Evolutionary conservation across 1,284 basidiomycete genomes (phyloP).

Genomic region (Rhodotorula mucilaginosa): DNA sequence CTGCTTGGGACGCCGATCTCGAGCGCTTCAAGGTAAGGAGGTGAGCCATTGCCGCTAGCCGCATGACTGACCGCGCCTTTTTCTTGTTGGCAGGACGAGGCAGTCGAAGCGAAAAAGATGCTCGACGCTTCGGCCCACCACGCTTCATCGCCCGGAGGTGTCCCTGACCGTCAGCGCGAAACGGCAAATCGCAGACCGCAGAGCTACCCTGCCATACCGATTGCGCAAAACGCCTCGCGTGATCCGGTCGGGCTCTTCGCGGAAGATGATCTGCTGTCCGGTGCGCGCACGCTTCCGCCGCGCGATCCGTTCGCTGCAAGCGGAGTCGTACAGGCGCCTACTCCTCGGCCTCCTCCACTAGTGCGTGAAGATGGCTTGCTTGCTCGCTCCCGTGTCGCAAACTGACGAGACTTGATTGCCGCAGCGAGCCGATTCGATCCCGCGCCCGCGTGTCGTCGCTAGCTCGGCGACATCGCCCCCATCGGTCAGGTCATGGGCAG

Average conservation of each 20-base stretch:
- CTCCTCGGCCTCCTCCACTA: not conserved
- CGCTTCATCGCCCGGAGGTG: no score
- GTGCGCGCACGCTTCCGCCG: not conserved
- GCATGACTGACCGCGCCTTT: not conserved
- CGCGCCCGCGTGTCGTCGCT: not conserved
- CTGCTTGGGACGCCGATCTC: conserved; percentile 6
- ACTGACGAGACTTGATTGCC: not conserved
- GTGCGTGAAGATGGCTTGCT: not conserved
- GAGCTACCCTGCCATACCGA: not conserved
- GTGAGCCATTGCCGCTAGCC: no score
- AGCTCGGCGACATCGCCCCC: not conserved
- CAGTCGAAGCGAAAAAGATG: not conserved
- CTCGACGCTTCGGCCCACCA: no score
- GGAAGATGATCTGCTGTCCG: not conserved
- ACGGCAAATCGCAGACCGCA: conserved; percentile 1
- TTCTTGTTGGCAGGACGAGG: not conserved
- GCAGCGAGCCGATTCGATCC: no score
- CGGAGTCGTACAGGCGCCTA: conserved; percentile 6
- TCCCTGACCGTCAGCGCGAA: not conserved
- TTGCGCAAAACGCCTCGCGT: no score
- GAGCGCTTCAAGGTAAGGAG: conserved; percentile 11
- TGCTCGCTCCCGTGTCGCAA: no score
- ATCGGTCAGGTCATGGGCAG: not conserved
- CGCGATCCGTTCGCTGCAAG: conserved; percentile 15
- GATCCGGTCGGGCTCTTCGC: not conserved